These are phyloP conservation scores for Podaxis sp. DNA, from an alignment of 768 basidiomycete species.

Conservation along the genomic window DNA sequence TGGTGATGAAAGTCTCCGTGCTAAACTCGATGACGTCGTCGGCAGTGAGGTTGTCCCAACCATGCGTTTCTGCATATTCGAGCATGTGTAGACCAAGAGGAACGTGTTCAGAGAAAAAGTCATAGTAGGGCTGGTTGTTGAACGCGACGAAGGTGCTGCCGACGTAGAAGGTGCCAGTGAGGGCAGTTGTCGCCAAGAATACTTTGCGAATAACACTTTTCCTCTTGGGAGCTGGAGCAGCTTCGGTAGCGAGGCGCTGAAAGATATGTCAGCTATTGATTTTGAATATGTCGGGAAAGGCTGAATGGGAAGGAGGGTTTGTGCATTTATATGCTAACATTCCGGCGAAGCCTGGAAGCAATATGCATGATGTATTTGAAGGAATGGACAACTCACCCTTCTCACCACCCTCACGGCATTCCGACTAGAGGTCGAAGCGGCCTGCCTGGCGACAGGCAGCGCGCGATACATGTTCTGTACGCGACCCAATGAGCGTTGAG, in stretches of 20 bases:
- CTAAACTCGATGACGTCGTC: slow-evolving; percentile 54
- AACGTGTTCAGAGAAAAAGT: slow-evolving; percentile 79
- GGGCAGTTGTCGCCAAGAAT: slow-evolving; percentile 64
- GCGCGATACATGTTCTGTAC: slow-evolving; percentile 50
- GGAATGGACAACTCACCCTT: slow-evolving; percentile 46
- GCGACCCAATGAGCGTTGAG: slow-evolving; percentile 18
- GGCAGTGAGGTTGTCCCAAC: slow-evolving; percentile 76
- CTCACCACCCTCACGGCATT: slow-evolving; percentile 50
- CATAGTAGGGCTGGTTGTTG: slow-evolving; percentile 76
- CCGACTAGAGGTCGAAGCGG: slow-evolving; percentile 42
- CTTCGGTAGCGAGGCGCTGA: slow-evolving; percentile 66
- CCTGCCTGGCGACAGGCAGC: slow-evolving; percentile 54
- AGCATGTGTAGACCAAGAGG: slow-evolving; percentile 77
- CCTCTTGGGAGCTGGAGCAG: slow-evolving; percentile 50
- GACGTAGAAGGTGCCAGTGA: slow-evolving; percentile 77
- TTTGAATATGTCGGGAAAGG: background rate
- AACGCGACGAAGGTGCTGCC: slow-evolving; percentile 79
- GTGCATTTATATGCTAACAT: background rate
- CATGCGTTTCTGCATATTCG: slow-evolving; percentile 75
- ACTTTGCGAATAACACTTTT: slow-evolving; percentile 54
- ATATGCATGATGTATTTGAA: background rate
- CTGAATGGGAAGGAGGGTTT: background rate
- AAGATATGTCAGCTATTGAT: slow-evolving; percentile 3
- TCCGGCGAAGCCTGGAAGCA: background rate
- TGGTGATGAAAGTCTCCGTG: slow-evolving; percentile 44